Evolutionary conservation across 164 flowering plant species (phyloP), one percentile per base, ranked within the genome.

Genomic region (Magnolia officinalis): DNA sequence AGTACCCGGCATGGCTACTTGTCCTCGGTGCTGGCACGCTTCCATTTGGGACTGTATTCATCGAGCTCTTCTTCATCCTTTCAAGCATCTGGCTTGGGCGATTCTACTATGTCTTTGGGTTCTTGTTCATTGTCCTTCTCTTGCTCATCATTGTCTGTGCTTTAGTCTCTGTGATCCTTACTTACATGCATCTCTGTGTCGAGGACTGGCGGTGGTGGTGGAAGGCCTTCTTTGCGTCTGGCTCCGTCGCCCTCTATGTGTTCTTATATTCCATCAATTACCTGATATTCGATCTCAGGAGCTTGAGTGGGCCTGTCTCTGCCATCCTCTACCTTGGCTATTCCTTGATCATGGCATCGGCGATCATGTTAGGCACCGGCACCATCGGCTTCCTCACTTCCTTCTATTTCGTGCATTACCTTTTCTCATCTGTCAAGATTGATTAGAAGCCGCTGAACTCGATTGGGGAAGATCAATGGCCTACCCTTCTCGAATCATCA

Each of bases 131-230:
- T 70, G 87, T 84, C 66, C 65, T 84, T 10, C 63, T 79, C 6
- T 67, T 84, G 74, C 87, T 84, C 61, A 85, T 84, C 8, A 67
- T 73, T n/a, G 85, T 84, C 9, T 84, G 87, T 72, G 84, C 85
- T 20, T 81, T 80, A 68, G 87, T 84, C n/a, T 84, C 87, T 0
- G 83, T 84, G 10, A 83, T 84, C 45, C 85, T 84, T 26, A 84
- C 87, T 1, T 84, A 84, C 78, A 84, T 84, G 85, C 87, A 84
- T 52, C 78, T 84, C 2, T 82, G 87, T 24, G 85, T 84, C 73
- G 87, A 84, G 77, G 87, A 84, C 50, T 84, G 87, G 87, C 74
- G 74, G 63, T 84, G 87, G 87, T 84, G 87, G 87, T 84, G 87
- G 87, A 84, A 84, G 76, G 83, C 87, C 7, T 84, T 84, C 80